Percentiles rank a stretch among this genome's conserved stretches.
Evolutionary conservation across 192 early-diverging fungal species (phyloP).

Genomic region (Linderina pennispora): DNA sequence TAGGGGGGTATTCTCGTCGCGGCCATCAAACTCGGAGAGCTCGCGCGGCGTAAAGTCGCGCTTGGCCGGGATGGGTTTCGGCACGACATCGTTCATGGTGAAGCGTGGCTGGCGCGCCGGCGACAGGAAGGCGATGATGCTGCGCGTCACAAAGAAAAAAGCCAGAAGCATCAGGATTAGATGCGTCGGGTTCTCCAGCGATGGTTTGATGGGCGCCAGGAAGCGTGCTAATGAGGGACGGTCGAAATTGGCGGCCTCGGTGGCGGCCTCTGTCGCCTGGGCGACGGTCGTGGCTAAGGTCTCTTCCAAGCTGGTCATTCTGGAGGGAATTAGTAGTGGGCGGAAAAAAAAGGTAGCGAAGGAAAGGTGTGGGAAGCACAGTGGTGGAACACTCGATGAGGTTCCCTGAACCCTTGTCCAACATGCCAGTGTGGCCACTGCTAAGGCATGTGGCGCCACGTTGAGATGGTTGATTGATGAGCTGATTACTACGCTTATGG

Average conservation of each 20-base stretch:
- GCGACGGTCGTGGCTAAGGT: constrained; percentile 1
- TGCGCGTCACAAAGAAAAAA: constrained; percentile 29
- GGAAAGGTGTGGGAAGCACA: too few relatives aligned
- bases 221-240: background rate
- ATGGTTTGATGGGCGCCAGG: constrained; percentile 10
- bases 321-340: too few relatives aligned
- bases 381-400: too few relatives aligned
- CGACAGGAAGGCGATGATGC: constrained; percentile 1
- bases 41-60: constrained; percentile 74
- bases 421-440: too few relatives aligned
- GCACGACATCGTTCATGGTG: constrained; percentile 21
- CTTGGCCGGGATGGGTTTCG: constrained; percentile 15
- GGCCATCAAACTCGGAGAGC: constrained; percentile 67
- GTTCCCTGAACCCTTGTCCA: too few relatives aligned
- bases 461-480: too few relatives aligned
- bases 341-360: too few relatives aligned
- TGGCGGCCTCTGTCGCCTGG: background rate
- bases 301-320: too few relatives aligned
- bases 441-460: too few relatives aligned
- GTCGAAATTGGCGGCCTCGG: background rate
- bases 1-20: constrained; percentile 51
- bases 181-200: constrained; percentile 15
- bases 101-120: constrained; percentile 12
- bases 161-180: constrained; percentile 12
- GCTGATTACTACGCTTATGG: too few relatives aligned